Percentiles rank a stretch among this genome's conserved stretches.
These are phyloP conservation scores for Trichoderma erinaceum DNA, from an alignment of 495 filamentous ascomycete genomes.

Conservation along the genomic window DNA sequence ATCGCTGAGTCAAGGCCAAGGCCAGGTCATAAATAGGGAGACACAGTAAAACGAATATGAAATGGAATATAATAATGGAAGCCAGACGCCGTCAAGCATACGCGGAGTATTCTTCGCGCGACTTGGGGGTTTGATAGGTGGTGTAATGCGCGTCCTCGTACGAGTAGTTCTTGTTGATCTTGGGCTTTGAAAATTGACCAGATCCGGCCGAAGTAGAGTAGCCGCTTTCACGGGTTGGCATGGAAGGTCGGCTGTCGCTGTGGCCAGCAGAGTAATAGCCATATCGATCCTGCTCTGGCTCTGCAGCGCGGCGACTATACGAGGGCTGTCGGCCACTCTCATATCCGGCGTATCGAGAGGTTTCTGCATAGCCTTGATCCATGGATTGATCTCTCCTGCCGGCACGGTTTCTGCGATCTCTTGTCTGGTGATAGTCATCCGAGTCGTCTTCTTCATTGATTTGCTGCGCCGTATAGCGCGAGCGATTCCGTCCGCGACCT, in stretches of 20 bases:
- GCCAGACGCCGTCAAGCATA: slow-evolving; percentile 14
- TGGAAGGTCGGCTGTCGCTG: background rate
- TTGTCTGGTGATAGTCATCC: slow-evolving; percentile 16
- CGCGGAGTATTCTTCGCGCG: slow-evolving; percentile 17
- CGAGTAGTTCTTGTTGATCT: slow-evolving; percentile 20
- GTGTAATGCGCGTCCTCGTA: slow-evolving; percentile 21
- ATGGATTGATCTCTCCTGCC: background rate
- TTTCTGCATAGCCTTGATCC: background rate
- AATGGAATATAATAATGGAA: background rate
- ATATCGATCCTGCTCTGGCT: slow-evolving; percentile 6
- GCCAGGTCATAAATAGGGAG: background rate
- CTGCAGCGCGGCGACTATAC: background rate
- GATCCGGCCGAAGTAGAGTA: slow-evolving; percentile 2
- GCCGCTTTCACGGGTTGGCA: slow-evolving; percentile 5
- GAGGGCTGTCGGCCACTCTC: slow-evolving; percentile 4
- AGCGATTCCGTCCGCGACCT: slow-evolving; percentile 21
- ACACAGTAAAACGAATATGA: background rate
- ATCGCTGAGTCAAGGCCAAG: background rate
- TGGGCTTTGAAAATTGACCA: slow-evolving; percentile 20
- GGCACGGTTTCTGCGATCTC: slow-evolving; percentile 8
- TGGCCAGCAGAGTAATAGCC: background rate
- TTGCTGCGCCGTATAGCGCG: slow-evolving; percentile 18
- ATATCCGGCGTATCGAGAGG: background rate
- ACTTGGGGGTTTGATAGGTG: slow-evolving; percentile 16
- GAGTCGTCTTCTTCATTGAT: slow-evolving; percentile 9